Percentiles rank a stretch among this genome's conserved stretches.
Evolutionary conservation across 2,329 filamentous ascomycete species (phyloP).

Genomic region (Diplodia scrobiculata): DNA sequence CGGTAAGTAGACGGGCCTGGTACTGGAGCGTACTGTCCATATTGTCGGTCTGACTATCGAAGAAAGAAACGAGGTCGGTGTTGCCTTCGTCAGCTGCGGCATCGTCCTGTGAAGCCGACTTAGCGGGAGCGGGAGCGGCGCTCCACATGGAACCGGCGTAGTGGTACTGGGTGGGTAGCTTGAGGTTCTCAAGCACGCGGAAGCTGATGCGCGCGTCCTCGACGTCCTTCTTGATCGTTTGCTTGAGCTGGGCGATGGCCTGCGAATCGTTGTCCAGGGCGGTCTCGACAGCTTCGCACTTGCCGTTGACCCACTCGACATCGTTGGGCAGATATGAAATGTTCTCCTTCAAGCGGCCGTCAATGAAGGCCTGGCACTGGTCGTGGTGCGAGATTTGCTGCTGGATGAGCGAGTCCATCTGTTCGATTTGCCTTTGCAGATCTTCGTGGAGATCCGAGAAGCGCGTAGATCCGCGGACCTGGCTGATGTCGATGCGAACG

Average conservation of each 20-base stretch:
- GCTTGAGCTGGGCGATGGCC: constrained; percentile 60
- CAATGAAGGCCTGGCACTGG: constrained; percentile 68
- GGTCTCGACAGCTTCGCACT: constrained; percentile 64
- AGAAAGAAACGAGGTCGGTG: constrained; percentile 53
- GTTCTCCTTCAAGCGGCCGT: constrained; percentile 51
- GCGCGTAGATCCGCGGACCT: constrained; percentile 78
- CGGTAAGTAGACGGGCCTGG: constrained; percentile 49
- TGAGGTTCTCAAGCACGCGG: constrained; percentile 72
- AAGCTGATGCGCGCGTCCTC: constrained; percentile 71
- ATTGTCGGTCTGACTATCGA: constrained; percentile 46
- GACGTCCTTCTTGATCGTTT: constrained; percentile 64
- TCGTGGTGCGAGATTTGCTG: constrained; percentile 75
- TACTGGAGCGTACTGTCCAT: constrained; percentile 45
- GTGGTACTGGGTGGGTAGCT: constrained; percentile 67
- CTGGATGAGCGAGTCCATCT: constrained; percentile 78
- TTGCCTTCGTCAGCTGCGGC: constrained; percentile 44
- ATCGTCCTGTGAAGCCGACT: constrained; percentile 31
- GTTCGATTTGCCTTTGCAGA: constrained; percentile 74
- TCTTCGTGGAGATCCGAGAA: constrained; percentile 87
- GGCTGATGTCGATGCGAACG: constrained; percentile 28
- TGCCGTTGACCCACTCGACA: constrained; percentile 64
- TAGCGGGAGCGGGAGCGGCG: constrained; percentile 36
- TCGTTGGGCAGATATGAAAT: constrained; percentile 67
- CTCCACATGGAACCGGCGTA: constrained; percentile 44
- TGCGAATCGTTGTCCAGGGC: constrained; percentile 65